Evolutionary conservation across 2,329 filamentous ascomycete species (phyloP), one percentile per base, ranked within the genome.

Genomic region (Colletotrichum zoysiae): DNA sequence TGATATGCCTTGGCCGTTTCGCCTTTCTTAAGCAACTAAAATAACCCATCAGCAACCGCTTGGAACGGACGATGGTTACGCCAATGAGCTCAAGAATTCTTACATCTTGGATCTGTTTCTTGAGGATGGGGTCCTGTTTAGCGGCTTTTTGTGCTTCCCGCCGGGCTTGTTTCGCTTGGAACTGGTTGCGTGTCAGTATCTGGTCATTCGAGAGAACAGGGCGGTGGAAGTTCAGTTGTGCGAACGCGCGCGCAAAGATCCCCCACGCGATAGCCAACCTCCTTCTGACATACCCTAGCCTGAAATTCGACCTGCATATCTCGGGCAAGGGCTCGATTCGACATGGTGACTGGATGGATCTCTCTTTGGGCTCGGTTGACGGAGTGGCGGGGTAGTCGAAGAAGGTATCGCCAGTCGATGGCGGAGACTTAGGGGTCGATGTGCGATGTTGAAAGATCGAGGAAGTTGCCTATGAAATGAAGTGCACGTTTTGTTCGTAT

Each of bases 241-340:
- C 33, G 44, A 23, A n/a, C 8, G 44, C 16, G 12, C 26, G 33
- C 64, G 46, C 44, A 59, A 16, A 23, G 18, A 6, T 44, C 5
- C 8, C 12, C 8, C 11, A 5, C 16, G n/a, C 14, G 6, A 23
- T n/a, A 42, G 5, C 12, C 33, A 20, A 20, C 9, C 11, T 50
- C 8, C 23, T 20, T 14, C 14, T 9, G 26, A 75, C 79, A 70
- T 81, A 86, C 85, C 79, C 88, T 86, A 73, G 88, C 88, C 78
- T 90, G 87, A 79, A 90, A 89, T 81, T 90, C 88, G 81, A 88
- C 85, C 78, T 90, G 87, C 86, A 87, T 90, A 80, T 90, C 88
- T 80, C 87, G 85, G 75, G 87, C 84, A 70, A 85, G 82, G 78
- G 90, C 88, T 79, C 87, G 85, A 80, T 88, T 89, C 73, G 87